These are phyloP conservation scores for Candida easanensis DNA, from an alignment of 805 yeast genomes.

Conservation along the genomic window DNA sequence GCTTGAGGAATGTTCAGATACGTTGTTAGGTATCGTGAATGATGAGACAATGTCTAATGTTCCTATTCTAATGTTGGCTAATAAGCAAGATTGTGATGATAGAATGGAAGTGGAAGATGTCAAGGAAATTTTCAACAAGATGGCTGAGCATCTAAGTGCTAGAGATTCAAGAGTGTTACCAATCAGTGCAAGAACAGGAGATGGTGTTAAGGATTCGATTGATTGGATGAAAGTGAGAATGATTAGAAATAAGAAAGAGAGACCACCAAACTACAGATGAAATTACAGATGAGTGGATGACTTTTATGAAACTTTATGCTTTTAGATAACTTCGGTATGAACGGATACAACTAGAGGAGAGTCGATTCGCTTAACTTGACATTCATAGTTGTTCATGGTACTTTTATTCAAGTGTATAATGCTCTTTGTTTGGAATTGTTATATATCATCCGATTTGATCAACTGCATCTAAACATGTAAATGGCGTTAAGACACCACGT, in stretches of 20 bases:
- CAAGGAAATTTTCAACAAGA: conserved; percentile 77
- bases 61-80: conserved; percentile 92
- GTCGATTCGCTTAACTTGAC: too few species aligned
- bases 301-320: not conserved
- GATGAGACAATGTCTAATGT: conserved; percentile 64
- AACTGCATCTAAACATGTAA: too few species aligned
- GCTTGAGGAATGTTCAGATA: conserved; percentile 76
- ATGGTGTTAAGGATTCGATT: conserved; percentile 82
- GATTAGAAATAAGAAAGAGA: conserved; percentile 39
- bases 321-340: not conserved
- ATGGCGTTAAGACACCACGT: too few species aligned
- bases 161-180: conserved; percentile 90
- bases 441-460: too few species aligned
- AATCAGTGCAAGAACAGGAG: conserved; percentile 73
- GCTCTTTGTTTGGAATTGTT: too few species aligned
- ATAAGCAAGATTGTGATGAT: conserved; percentile 81
- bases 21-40: conserved; percentile 52
- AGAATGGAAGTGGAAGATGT: conserved; percentile 74
- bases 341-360: too few species aligned
- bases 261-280: conserved; percentile 33
- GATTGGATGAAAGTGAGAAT: conserved; percentile 84
- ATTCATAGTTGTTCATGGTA: too few species aligned
- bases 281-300: too few species aligned
- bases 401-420: too few species aligned
- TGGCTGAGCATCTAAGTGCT: conserved; percentile 83